Evolutionary conservation across 2,329 filamentous ascomycete species (phyloP).

Genomic region (Verticillium albo-atrum): DNA sequence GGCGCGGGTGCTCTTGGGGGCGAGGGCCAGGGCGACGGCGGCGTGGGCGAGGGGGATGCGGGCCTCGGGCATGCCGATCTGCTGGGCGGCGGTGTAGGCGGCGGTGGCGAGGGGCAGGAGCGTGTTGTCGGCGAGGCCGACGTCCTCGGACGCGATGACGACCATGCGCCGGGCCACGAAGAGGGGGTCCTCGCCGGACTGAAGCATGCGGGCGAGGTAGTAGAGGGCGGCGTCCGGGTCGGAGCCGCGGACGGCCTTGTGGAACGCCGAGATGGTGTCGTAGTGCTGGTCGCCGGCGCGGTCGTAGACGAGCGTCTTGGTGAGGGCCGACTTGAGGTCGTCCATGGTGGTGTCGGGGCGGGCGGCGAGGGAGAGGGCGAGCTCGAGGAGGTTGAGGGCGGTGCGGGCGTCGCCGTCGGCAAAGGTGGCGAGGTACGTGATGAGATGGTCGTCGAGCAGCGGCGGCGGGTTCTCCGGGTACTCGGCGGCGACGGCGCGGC

Average conservation of each 20-base stretch:
- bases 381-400: conserved; percentile 85
- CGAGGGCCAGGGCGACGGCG: conserved; percentile 72
- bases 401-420: conserved; percentile 91
- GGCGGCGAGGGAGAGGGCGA: conserved; percentile 72
- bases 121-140: conserved; percentile 82
- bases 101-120: conserved; percentile 82
- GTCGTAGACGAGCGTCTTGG: conserved; percentile 92
- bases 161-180: conserved; percentile 92
- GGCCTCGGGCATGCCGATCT: conserved; percentile 92
- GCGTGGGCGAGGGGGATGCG: conserved; percentile 88
- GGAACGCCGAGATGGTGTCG: conserved; percentile 94
- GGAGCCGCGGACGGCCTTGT: conserved; percentile 88
- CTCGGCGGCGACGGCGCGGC: conserved; percentile 67
- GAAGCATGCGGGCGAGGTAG: conserved; percentile 92
- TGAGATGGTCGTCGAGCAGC: conserved; percentile 71
- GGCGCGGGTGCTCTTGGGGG: conserved; percentile 81
- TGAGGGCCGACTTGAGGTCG: conserved; percentile 76
- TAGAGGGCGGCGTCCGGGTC: conserved; percentile 87
- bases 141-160: conserved; percentile 90
- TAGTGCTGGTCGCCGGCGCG: conserved; percentile 95
- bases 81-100: conserved; percentile 81
- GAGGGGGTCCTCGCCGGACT: conserved; percentile 88
- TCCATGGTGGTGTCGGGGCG: conserved; percentile 64
- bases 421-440: conserved; percentile 79
- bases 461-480: conserved; percentile 35